phyloP scores from a whole-genome alignment of 805 yeast genomes.

The Candida adriatica region DNA sequence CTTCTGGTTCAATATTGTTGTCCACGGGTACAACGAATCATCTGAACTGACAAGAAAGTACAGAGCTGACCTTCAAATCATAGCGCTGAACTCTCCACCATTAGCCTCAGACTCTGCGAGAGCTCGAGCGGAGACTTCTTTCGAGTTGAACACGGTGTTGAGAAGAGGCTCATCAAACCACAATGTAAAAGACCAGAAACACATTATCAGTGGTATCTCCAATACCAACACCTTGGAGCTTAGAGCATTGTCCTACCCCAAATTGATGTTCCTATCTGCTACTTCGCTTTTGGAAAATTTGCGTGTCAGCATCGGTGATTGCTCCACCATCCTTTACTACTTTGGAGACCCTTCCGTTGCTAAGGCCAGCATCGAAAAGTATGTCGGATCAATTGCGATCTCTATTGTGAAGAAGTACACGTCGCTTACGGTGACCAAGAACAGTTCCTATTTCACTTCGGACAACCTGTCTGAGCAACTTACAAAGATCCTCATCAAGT shows the following conservation, averaged over 20 bases:
- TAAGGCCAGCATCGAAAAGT: constrained; percentile 61
- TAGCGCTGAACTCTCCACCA: constrained; percentile 86
- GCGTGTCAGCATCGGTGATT: constrained; percentile 73
- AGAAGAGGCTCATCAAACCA: constrained; percentile 84
- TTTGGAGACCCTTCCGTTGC: constrained; percentile 80
- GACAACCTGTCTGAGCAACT: constrained; percentile 61
- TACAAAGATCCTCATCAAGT: constrained; percentile 54
- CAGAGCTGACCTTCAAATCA: constrained; percentile 44
- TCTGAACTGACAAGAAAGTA: constrained; percentile 48
- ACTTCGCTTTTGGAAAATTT: constrained; percentile 71
- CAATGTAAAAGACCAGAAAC: constrained; percentile 70
- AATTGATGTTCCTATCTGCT: constrained; percentile 82
- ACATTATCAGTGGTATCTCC: constrained; percentile 35
- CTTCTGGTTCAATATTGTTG: constrained; percentile 90
- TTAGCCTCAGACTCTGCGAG: constrained; percentile 76
- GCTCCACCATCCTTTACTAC: constrained; percentile 70
- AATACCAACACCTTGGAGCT: constrained; percentile 42
- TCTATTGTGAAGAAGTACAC: constrained; percentile 53
- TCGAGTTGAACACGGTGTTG: constrained; percentile 85
- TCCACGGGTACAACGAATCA: constrained; percentile 74
- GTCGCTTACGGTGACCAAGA: constrained; percentile 38
- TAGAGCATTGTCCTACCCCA: constrained; percentile 58
- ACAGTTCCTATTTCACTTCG: constrained; percentile 48
- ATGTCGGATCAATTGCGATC: constrained; percentile 58
- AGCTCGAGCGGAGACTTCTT: constrained; percentile 82